phyloP scores from a whole-genome alignment of 1,284 basidiomycete species.

The Tilletia caries region DNA sequence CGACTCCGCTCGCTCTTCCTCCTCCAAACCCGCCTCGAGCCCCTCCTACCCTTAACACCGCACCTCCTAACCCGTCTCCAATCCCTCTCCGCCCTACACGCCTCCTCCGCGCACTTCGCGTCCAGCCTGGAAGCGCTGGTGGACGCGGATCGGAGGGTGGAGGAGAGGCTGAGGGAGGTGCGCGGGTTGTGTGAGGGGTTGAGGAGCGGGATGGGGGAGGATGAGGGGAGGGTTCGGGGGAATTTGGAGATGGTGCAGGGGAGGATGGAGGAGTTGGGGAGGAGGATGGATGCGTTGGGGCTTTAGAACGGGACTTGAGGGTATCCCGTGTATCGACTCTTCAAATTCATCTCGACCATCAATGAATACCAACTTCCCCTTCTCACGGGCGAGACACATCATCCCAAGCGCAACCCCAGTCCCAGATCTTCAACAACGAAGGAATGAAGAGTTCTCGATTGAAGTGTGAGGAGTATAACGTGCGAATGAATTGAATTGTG shows the following conservation, averaged over 20 bases:
- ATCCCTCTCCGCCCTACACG: constrained; percentile 76
- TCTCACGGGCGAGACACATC: neutral
- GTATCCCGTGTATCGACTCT: no score
- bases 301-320: neutral
- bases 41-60: constrained; percentile 81
- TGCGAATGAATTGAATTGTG: no score
- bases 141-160: constrained; percentile 65
- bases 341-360: no score
- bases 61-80: constrained; percentile 82
- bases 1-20: constrained; percentile 59
- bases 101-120: constrained; percentile 71
- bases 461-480: no score
- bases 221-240: constrained; percentile 55
- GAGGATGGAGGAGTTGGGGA: constrained; percentile 70
- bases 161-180: constrained; percentile 67
- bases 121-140: constrained; percentile 66
- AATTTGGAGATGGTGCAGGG: constrained; percentile 64
- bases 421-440: neutral
- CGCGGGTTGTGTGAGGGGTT: constrained; percentile 64
- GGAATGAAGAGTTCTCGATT: no score
- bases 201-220: constrained; percentile 63
- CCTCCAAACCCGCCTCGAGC: constrained; percentile 75
- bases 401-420: neutral
- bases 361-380: no score
- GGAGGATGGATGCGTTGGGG: constrained; percentile 59